Evolutionary conservation across 345 rosid genomes (phyloP).

Genomic region (Salix koriyanagi): DNA sequence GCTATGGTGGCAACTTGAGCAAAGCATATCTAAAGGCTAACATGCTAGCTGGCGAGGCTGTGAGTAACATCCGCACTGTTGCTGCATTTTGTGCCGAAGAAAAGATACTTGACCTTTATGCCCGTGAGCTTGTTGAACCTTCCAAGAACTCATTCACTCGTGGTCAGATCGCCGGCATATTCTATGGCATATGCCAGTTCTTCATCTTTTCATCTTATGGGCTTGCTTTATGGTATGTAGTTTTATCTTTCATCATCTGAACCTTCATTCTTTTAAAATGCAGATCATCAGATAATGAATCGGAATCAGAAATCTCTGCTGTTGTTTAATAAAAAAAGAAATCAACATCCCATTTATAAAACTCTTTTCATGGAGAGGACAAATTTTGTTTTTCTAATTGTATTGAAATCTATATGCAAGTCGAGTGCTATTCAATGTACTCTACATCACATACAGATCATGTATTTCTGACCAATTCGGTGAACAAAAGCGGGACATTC

Average conservation of each 20-base stretch:
- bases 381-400: too few relatives aligned
- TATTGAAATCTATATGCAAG: too few relatives aligned
- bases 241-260: constrained; percentile 6
- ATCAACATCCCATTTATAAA: not conserved
- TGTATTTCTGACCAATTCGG: too few relatives aligned
- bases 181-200: constrained; percentile 91
- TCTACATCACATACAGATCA: too few relatives aligned
- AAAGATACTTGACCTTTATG: constrained; percentile 74
- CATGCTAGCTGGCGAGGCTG: constrained; percentile 95
- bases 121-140: constrained; percentile 76
- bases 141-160: constrained; percentile 66
- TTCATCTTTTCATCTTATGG: constrained; percentile 96
- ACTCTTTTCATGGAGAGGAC: not conserved
- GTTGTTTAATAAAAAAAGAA: too few relatives aligned
- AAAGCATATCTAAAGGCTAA: constrained; percentile 90
- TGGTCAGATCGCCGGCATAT: constrained; percentile 87
- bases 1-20: constrained; percentile 91
- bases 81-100: constrained; percentile 92
- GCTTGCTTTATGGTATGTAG: constrained; percentile 79
- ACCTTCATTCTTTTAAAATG: not conserved
- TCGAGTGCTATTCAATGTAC: too few relatives aligned
- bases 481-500: too few relatives aligned
- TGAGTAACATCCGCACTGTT: constrained; percentile 85
- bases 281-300: not conserved
- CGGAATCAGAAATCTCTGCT: not conserved